Base-by-base conservation (phyloP, 768 basidiomycete species). In the Tremella mesenterica region DNA sequence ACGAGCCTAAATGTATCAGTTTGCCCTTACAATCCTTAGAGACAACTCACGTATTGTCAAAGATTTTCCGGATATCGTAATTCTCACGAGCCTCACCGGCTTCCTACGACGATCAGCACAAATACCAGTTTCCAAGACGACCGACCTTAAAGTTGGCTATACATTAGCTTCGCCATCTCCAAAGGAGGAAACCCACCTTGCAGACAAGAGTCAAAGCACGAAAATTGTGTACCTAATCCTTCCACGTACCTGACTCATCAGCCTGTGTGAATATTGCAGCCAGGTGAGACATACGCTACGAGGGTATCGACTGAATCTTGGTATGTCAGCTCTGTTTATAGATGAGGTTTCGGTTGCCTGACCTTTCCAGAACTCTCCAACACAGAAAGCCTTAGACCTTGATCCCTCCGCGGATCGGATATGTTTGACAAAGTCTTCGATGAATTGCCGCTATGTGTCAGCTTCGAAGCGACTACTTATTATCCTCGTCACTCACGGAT, bases 131-230 rank as follows among this genome's bases (percentile, higher is more conserved):
- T n/a, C n/a, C n/a, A n/a, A n/a, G n/a, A n/a, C n/a, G n/a, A n/a
- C n/a, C n/a, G n/a, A n/a, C n/a, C 64, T 70, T 54, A 59, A 67
- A 67, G 44, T 67, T 67, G 43, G 65, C 65, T 65, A 44, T 25
- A 49, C 23, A 39, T 18, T 6, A 34, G 18, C 18, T 6, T 53
- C 44, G 58, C 20, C 21, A 16, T 1, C 44, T 45, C 10, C 3
- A 12, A 33, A 23, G 14, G 21, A 43, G 13, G 26, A 13, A 28
- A 57, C 57, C 41, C 30, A 63, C 61, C 64, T 52, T 96, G 91
- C 20, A 96, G 77, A 18, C 88, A 88, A 6, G 88, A 87, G 67
- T 95, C 91, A 59, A 95, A 95, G 67, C 93, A 88, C 0, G 89
- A 79, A 10, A 85, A 82, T 84, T 93, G 71, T 29, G 54, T 50